Percentiles rank a stretch among this genome's conserved stretches.
Evolutionary conservation across 31 red algal species (phyloP).

Genomic region (Endocladia muricata): DNA sequence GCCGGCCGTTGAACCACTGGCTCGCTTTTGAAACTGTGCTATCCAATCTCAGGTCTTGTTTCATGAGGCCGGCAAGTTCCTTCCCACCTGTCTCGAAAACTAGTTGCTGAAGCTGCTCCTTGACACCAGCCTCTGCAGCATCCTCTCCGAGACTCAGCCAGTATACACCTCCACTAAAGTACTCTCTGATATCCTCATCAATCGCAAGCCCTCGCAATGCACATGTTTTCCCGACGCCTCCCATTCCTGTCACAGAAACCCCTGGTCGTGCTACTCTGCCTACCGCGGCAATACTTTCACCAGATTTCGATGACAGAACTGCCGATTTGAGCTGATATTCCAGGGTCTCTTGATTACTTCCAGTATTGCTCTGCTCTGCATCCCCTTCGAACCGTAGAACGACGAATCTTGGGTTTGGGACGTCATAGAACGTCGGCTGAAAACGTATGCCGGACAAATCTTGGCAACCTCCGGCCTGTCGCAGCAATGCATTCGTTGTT

Average conservation of each 20-base stretch:
- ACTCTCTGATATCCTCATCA: neutral
- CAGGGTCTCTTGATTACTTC: too few species aligned
- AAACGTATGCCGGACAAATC: too few species aligned
- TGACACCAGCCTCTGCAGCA: neutral
- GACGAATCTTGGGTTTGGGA: too few species aligned
- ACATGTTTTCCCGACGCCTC: neutral
- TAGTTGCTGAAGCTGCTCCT: too few species aligned
- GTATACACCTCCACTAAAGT: neutral
- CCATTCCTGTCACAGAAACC: neutral
- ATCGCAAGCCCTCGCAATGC: neutral
- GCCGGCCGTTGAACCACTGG: neutral
- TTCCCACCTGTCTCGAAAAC: too few species aligned
- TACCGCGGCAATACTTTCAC: neutral
- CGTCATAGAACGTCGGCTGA: too few species aligned
- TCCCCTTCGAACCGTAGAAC: too few species aligned
- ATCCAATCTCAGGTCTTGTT: neutral
- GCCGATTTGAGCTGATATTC: neutral
- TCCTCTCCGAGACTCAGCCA: neutral
- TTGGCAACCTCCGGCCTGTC: too few species aligned
- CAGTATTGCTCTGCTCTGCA: too few species aligned
- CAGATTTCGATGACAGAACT: neutral
- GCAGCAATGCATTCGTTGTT: too few species aligned
- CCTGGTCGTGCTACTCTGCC: neutral
- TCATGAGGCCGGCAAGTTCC: too few species aligned
- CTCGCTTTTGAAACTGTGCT: neutral